Evolutionary conservation across 2,329 filamentous ascomycete species (phyloP).

Genomic region (Colletotrichum sp.): DNA sequence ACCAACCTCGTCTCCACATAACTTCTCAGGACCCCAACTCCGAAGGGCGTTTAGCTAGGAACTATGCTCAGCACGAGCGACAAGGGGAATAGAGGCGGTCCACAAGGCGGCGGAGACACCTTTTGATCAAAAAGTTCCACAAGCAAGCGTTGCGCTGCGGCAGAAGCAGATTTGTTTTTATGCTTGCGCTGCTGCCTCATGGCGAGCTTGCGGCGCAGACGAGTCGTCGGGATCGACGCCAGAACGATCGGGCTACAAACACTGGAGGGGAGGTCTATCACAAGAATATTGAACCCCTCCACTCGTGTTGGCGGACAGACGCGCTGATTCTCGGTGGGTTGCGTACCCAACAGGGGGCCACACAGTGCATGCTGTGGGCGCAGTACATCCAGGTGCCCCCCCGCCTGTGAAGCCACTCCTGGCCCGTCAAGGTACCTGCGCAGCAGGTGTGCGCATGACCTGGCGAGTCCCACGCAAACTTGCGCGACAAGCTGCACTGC

Average conservation of each 20-base stretch:
- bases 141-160: background rate
- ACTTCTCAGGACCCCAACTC: background rate
- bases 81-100: background rate
- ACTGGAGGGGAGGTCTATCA: background rate
- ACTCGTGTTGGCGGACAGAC: background rate
- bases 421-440: background rate
- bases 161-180: background rate
- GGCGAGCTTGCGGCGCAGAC: no score
- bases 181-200: background rate
- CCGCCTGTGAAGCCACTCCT: background rate
- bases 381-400: background rate
- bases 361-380: background rate
- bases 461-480: background rate
- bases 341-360: background rate
- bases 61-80: background rate
- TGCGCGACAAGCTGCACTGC: background rate
- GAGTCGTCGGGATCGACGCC: background rate
- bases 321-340: background rate
- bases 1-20: background rate
- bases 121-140: background rate
- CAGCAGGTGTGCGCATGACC: background rate
- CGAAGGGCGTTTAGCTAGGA: background rate
- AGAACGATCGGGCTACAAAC: background rate
- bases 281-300: background rate
- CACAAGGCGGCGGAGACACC: background rate